Evolutionary conservation across 116 monocot genomes (phyloP).

Genomic region (Iris pallida): DNA sequence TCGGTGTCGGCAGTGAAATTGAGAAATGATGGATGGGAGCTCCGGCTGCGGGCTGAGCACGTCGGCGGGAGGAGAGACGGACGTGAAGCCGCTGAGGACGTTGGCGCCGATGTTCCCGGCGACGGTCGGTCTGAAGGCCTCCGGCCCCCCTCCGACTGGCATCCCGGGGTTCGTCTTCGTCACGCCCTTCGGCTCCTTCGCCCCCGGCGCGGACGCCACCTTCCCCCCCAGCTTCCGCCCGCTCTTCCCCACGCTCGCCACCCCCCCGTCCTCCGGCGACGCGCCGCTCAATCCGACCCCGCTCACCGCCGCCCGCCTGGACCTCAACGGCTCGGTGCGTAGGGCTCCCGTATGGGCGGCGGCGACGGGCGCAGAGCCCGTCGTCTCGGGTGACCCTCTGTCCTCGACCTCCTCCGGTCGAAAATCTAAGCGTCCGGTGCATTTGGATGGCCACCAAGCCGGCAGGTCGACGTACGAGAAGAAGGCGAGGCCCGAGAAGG

Average conservation of each 20-base stretch:
- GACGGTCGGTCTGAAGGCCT: neutral
- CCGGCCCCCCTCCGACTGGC: neutral
- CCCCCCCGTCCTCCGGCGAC: neutral
- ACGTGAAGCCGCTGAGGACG: neutral
- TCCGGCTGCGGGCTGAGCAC: no score
- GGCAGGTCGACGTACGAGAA: neutral
- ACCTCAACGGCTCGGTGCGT: neutral
- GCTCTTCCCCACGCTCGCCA: neutral
- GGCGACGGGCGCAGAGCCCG: neutral
- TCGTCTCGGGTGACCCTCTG: slow-evolving; percentile 2
- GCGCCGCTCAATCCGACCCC: neutral
- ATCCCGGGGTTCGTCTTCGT: neutral
- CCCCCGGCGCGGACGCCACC: neutral
- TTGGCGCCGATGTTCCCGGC: slow-evolving; percentile 7
- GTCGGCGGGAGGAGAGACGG: neutral
- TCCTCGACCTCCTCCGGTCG: neutral
- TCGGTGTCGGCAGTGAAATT: no score
- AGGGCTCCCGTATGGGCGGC: neutral
- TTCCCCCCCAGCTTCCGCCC: neutral
- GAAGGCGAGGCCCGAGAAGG: neutral
- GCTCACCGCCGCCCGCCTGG: neutral
- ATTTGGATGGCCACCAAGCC: neutral
- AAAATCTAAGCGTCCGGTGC: neutral
- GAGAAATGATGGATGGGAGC: no score
- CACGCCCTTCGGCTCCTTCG: slow-evolving; percentile 7